Evolutionary conservation across 805 yeast genomes (phyloP), one percentile per base, ranked within the genome.

Genomic region (Myxozyma sirexii): DNA sequence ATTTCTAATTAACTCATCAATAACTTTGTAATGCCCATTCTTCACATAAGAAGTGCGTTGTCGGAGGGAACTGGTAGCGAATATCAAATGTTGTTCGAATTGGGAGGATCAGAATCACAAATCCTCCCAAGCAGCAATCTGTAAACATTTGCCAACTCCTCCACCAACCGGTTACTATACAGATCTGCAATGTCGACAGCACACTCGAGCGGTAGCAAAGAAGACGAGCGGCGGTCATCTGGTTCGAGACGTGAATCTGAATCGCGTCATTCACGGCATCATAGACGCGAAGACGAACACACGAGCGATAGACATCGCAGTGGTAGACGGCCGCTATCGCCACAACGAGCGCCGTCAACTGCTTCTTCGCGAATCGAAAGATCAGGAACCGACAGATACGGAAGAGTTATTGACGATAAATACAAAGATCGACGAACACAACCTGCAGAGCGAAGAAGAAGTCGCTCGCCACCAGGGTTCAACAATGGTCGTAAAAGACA

Each of bases 391-490:
- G 53, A 48, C 19, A 2, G 10, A 17, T 38, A 38, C n/a, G 42
- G 45, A 7, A 1, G 50, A 8, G 39, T 10, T n/a, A 26, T 10
- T 13, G 35, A 23, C 6, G 50, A 24, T 26, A 15, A 37, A 26
- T 29, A 45, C 26, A 24, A 37, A 45, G 45, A 44, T 26, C 19
- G 48, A 26, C 48, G 37, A 12, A 2, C 21, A 23, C 23, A 29
- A 12, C 31, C 7, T 2, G 12, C 48, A 27, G 39, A 38, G 4
- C 47, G 46, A n/a, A n/a, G 45, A 39, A 21, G 54, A 29, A 50
- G 45, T 50, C 38, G 54, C n/a, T 41, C 45, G 47, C 47, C 54
- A 41, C 54, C 47, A 15, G 6, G n/a, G n/a, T 39, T 26, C 19
- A 33, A 38, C 38, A 29, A 17, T 19, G 38, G 35, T 15, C 57